These are phyloP conservation scores for Bifiguratus adelaidae DNA, from an alignment of 192 early-diverging fungal species.

Conservation along the genomic window DNA sequence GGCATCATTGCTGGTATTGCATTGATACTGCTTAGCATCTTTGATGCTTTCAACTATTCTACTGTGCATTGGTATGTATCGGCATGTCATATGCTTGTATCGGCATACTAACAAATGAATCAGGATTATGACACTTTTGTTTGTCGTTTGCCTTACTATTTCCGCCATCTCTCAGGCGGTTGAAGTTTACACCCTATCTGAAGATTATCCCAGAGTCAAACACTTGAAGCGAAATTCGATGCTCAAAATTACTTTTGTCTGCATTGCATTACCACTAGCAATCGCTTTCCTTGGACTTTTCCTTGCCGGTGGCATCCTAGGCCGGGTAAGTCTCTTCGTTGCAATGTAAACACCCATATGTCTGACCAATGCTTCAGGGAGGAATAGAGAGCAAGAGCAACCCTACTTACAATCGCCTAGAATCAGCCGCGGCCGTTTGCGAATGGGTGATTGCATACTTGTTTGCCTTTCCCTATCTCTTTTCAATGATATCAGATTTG, in stretches of 20 bases:
- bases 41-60: slow-evolving; percentile 3
- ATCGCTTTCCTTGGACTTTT: no score
- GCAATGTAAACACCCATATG: no score
- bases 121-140: background rate
- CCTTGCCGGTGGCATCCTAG: no score
- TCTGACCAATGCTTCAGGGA: no score
- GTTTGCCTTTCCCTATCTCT: no score
- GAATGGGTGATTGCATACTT: slow-evolving; percentile 2
- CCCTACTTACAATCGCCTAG: no score
- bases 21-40: background rate
- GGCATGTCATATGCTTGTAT: no score
- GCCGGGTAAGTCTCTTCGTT: no score
- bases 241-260: background rate
- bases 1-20: background rate
- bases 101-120: no score
- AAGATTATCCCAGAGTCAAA: background rate
- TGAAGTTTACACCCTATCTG: background rate
- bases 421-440: background rate
- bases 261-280: background rate
- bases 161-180: background rate
- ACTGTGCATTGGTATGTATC: slow-evolving; percentile 1
- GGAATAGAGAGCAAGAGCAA: no score
- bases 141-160: background rate
- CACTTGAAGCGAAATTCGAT: background rate
- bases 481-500: no score